These are phyloP conservation scores for Euphorbia peplus DNA, from an alignment of 345 rosid species.

Conservation along the genomic window DNA sequence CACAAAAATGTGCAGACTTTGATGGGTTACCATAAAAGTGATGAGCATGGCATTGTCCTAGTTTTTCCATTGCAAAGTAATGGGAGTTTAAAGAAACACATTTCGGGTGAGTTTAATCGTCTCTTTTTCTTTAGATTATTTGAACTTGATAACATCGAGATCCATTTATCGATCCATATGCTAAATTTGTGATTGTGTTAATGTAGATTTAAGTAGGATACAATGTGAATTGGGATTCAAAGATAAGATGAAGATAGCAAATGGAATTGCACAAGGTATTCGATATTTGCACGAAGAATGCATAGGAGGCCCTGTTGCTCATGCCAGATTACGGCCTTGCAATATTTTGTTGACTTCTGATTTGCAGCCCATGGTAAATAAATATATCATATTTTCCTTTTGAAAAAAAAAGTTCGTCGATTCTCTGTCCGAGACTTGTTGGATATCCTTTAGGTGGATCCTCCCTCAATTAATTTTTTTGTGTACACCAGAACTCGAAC, in stretches of 20 bases:
- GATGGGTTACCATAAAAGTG: conserved; percentile 28
- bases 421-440: too few species aligned
- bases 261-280: conserved; percentile 28
- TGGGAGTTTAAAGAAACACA: conserved; percentile 23
- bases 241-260: conserved; percentile 33
- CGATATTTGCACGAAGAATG: conserved; percentile 44
- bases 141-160: neutral
- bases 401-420: too few species aligned
- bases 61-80: conserved; percentile 21
- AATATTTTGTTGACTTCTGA: conserved; percentile 29
- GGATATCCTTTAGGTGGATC: too few species aligned
- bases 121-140: neutral
- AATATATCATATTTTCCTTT: conserved; percentile 5
- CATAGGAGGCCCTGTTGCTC: conserved; percentile 32
- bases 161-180: too few species aligned
- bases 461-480: too few species aligned
- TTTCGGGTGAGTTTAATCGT: conserved; percentile 26
- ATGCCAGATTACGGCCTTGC: conserved; percentile 26
- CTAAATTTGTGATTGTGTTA: neutral
- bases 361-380: conserved; percentile 33
- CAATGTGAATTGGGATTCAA: conserved; percentile 23
- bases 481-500: too few species aligned
- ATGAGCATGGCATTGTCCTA: conserved; percentile 19
- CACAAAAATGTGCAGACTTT: conserved; percentile 31
- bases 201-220: conserved; percentile 12